phyloP scores from a whole-genome alignment of 2,329 filamentous ascomycete species.

The Rutstroemia sp. region DNA sequence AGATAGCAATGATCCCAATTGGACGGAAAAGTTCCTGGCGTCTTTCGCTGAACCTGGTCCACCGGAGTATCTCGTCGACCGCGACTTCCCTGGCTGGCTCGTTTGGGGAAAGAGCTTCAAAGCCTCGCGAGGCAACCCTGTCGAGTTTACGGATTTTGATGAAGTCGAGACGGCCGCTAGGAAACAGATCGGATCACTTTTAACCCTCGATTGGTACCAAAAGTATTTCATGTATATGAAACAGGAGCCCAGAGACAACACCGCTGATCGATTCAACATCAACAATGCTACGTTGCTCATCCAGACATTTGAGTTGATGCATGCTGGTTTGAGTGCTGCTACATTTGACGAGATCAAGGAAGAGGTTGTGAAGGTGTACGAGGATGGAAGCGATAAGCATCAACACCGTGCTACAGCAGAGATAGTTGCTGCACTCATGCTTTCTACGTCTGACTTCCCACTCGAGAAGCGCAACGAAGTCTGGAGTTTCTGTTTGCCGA shows the following conservation, averaged over 20 bases:
- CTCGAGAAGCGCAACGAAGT: slow-evolving; percentile 65
- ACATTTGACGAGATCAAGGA: slow-evolving; percentile 86
- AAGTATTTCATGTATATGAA: slow-evolving; percentile 91
- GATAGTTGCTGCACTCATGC: slow-evolving; percentile 79
- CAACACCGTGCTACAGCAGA: slow-evolving; percentile 94
- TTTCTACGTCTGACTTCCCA: slow-evolving; percentile 71
- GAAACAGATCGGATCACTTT: slow-evolving; percentile 68
- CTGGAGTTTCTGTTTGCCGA: slow-evolving; percentile 86
- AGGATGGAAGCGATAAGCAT: slow-evolving; percentile 92
- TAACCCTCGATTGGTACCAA: slow-evolving; percentile 80
- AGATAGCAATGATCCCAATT: slow-evolving; percentile 64
- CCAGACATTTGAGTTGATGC: slow-evolving; percentile 84
- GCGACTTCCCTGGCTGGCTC: slow-evolving; percentile 90
- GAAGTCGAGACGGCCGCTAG: slow-evolving; percentile 68
- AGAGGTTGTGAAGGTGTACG: slow-evolving; percentile 69
- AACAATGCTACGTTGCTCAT: slow-evolving; percentile 79
- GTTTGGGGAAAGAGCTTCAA: slow-evolving; percentile 88
- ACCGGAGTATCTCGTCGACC: slow-evolving; percentile 83
- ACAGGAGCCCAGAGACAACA: slow-evolving; percentile 82
- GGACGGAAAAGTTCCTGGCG: slow-evolving; percentile 71
- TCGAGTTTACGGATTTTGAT: slow-evolving; percentile 64
- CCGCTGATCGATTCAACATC: slow-evolving; percentile 82
- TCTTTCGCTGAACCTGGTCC: slow-evolving; percentile 66
- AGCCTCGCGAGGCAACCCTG: slow-evolving; percentile 66
- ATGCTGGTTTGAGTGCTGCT: slow-evolving; percentile 67